Evolutionary conservation across 345 rosid genomes (phyloP), one percentile per base, ranked within the genome.

Genomic region (Murraya koenigii): DNA sequence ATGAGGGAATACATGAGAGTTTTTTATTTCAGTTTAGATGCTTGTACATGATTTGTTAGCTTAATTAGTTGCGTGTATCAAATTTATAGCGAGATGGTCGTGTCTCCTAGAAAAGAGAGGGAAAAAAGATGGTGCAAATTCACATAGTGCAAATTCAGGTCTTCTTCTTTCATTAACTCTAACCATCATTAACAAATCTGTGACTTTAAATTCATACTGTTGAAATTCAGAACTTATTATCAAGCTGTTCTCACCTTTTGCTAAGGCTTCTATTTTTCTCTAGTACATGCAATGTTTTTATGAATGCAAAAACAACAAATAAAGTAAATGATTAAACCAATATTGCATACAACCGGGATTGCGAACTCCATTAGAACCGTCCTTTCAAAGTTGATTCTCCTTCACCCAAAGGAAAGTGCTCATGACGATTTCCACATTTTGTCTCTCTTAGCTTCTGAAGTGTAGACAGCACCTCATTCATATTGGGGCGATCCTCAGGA

Each of bases 401-500:
- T 38, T 6, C 56, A 7, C 3, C 36, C 1, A 23, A n/a, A 13
- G 4, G 56, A 26, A 17, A 36, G 38, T 19, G 7, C 7, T 67
- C 35, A n/a, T 60, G 7, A 2, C 22, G 66, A 28, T 55, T 68
- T 68, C 49, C 56, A 74, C 19, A 32, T 3, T 33, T 32, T 66
- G 33, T 13, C 75, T 74, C 30, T 28, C 78, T 84, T 22, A 91
- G 69, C 81, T 90, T 93, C 75, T 72, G 14, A 30, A 95, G 89
- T 69, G 66, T 80, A 26, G 90, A 68, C 80, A 88, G 52, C 23
- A 93, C 93, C 78, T 87, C 88, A 22, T 88, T 88, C 87, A 91
- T 83, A 75, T 80, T 66, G 0, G 94, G 92, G 54, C 97, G 82
- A 74, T 88, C 88, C 60, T 89, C 92, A 7, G 98, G 98, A 74